A percentile compares a stretch with the other conserved stretches of the same genome.
Conservation (phyloP, 306 rosid species). For the Vigna nakashimae region DNA sequence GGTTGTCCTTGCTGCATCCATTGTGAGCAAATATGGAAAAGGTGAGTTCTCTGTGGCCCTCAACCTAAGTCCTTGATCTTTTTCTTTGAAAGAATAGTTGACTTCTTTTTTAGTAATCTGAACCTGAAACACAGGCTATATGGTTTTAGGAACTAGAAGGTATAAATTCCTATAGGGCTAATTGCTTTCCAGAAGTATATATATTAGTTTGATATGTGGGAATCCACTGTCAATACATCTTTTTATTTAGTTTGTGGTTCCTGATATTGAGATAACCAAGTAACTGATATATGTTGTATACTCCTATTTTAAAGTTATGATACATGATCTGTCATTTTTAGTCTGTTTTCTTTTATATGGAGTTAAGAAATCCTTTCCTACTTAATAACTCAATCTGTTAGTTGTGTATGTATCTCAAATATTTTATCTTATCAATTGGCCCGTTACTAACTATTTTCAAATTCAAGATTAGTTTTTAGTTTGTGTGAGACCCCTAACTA, state of each 20-base stretch:
- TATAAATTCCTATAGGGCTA: no score
- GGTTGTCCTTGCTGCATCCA: constrained; percentile 96
- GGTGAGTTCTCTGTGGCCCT: constrained; percentile 57
- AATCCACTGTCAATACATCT: neutral
- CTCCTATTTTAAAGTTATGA: neutral
- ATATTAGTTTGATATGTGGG: constrained; percentile 13
- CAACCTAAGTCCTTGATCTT: neutral
- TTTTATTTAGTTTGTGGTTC: constrained; percentile 22
- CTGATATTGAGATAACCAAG: constrained; percentile 1
- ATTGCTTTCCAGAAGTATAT: no score
- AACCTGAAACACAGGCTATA: neutral
- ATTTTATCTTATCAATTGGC: neutral
- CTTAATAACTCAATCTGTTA: neutral
- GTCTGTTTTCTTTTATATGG: neutral
- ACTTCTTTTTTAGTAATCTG: neutral
- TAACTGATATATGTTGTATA: neutral
- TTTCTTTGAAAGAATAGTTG: constrained; percentile 2
- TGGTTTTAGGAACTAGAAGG: neutral
- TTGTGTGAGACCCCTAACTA: neutral
- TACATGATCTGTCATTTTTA: constrained; percentile 6
- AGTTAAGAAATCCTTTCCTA: constrained; percentile 3
- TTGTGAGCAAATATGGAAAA: constrained; percentile 89
- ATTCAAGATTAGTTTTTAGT: neutral
- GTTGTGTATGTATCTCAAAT: constrained; percentile 11
- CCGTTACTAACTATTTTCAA: neutral